Conservation (phyloP, 441 rosid species). For the Arabidopsis hybrid region DNA sequence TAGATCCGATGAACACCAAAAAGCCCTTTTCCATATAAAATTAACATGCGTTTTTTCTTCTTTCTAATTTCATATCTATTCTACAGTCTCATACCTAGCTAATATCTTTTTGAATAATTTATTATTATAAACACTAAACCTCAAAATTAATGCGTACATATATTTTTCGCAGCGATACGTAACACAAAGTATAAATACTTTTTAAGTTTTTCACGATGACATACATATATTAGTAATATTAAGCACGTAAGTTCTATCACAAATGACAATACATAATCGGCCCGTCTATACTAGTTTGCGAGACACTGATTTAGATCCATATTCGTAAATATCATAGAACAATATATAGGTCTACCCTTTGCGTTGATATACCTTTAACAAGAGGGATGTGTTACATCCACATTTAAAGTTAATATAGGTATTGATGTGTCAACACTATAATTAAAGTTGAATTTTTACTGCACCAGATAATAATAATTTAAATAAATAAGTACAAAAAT, state of each 20-base stretch:
- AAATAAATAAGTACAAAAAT: not conserved
- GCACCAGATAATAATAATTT: not conserved
- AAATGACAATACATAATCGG: not conserved
- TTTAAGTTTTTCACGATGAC: not conserved
- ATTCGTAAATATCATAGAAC: not conserved
- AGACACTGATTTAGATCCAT: not conserved
- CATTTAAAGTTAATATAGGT: constrained; percentile 11
- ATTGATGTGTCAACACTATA: constrained; percentile 3
- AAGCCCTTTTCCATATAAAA: constrained; percentile 38
- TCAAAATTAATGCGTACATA: not conserved
- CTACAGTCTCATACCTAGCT: no score
- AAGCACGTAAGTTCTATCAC: not conserved
- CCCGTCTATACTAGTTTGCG: not conserved
- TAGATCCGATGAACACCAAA: constrained; percentile 46
- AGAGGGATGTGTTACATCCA: not conserved
- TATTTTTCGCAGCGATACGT: not conserved
- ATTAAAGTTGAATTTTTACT: not conserved
- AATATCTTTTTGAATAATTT: not conserved
- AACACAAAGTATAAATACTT: not conserved
- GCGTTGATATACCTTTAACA: not conserved
- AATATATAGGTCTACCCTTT: not conserved
- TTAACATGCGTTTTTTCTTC: constrained; percentile 36
- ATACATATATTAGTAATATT: not conserved
- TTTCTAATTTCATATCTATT: constrained; percentile 10
- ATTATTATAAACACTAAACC: not conserved